Conservation (phyloP, 2,329 filamentous ascomycete species). For the Nothophaeocryptopus gaeumannii region DNA sequence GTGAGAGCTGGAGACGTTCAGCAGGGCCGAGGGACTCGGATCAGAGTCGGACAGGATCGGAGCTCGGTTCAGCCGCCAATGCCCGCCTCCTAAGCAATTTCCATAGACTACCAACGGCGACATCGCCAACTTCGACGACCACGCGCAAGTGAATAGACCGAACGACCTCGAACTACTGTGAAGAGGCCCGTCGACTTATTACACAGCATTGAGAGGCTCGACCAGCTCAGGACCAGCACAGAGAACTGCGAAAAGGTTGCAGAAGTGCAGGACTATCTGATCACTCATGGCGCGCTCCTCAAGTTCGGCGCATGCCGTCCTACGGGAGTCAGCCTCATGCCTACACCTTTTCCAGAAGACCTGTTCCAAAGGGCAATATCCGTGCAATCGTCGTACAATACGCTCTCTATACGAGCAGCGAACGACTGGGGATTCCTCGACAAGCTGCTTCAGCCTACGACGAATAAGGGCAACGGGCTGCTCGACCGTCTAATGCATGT, state of each 20-base stretch:
- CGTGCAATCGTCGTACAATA: conserved; percentile 59
- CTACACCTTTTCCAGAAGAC: conserved; percentile 35
- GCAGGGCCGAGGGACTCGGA: too few species aligned
- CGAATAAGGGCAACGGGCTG: conserved; percentile 14
- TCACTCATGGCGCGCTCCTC: conserved; percentile 43
- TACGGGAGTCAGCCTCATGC: conserved; percentile 37
- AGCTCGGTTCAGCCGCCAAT: too few species aligned
- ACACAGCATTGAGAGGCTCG: too few species aligned
- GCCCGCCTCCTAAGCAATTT: too few species aligned
- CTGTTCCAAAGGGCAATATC: conserved; percentile 48
- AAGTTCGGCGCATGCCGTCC: conserved; percentile 35
- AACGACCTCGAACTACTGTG: too few species aligned
- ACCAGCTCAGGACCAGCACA: neutral
- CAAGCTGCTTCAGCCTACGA: conserved; percentile 27
- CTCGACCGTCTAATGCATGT: conserved; percentile 38
- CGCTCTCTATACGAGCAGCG: conserved; percentile 53
- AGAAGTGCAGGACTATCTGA: conserved; percentile 42
- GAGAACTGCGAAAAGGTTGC: conserved; percentile 22
- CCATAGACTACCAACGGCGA: too few species aligned
- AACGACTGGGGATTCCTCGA: conserved; percentile 41
- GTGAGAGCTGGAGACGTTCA: too few species aligned
- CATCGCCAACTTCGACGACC: too few species aligned
- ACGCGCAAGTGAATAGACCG: too few species aligned
- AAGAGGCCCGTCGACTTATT: too few species aligned
- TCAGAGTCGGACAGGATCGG: too few species aligned